Conservation (phyloP, 495 filamentous ascomycete genomes). For the Cenococcum geophilum region DNA sequence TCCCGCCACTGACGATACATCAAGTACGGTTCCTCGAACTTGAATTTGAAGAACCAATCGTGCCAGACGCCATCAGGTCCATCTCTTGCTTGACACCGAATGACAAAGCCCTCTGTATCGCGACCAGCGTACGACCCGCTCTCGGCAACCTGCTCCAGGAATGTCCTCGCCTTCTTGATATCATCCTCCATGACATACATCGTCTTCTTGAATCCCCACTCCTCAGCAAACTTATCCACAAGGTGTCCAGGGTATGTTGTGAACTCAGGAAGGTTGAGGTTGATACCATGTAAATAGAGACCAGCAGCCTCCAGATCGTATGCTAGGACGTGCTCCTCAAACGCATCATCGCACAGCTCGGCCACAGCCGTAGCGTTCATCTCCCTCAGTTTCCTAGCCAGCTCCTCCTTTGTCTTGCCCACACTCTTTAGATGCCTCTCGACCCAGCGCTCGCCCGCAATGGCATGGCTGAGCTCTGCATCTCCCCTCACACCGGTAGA, state of each 20-base stretch:
- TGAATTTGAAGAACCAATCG: slow-evolving; percentile 99
- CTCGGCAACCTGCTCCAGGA: slow-evolving; percentile 76
- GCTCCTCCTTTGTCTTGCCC: slow-evolving; percentile 68
- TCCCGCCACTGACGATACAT: slow-evolving; percentile 99
- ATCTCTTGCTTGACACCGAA: slow-evolving; percentile 70
- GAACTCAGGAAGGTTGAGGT: slow-evolving; percentile 86
- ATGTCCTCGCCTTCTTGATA: slow-evolving; percentile 62
- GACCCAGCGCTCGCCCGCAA: slow-evolving; percentile 77
- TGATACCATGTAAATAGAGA: slow-evolving; percentile 92
- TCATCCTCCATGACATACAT: slow-evolving; percentile 74
- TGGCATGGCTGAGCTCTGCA: slow-evolving; percentile 67
- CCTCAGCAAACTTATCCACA: slow-evolving; percentile 81
- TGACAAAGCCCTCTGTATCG: slow-evolving; percentile 94
- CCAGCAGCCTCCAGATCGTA: slow-evolving; percentile 81
- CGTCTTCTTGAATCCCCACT: slow-evolving; percentile 90
- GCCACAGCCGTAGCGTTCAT: slow-evolving; percentile 91
- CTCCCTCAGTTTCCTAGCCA: slow-evolving; percentile 65
- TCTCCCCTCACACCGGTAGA: slow-evolving; percentile 75
- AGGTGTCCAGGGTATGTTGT: slow-evolving; percentile 70
- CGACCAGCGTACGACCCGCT: slow-evolving; percentile 81
- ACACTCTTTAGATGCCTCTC: slow-evolving; percentile 68
- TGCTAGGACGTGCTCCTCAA: slow-evolving; percentile 94
- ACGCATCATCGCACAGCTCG: slow-evolving; percentile 91
- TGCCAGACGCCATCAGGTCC: slow-evolving; percentile 47
- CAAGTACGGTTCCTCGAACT: slow-evolving; percentile 97